Evolutionary conservation across 768 basidiomycete genomes (phyloP), one percentile per base, ranked within the genome.

Genomic region (Amanita subjunquillea): DNA sequence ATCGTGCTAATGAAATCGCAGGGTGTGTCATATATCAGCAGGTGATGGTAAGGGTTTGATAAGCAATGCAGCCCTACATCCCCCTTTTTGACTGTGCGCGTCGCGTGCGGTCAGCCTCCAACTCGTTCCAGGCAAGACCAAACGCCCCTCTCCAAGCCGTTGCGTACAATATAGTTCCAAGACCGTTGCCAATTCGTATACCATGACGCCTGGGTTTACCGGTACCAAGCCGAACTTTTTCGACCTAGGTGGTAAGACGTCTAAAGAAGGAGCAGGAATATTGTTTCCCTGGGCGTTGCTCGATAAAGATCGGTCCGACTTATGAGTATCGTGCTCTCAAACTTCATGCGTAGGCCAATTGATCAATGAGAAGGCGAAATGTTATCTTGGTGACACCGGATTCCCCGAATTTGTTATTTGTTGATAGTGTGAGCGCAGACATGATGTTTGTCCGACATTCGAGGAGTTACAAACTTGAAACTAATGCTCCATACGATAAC

Each of bases 101-200:
- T 17, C 17, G 17, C 17, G 17, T 17, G 17, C 17, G 17, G 17
- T 17, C 17, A 17, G 17, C 72, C 1, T 75, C 73, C 20, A 77
- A 74, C 59, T 50, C 62, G 0, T 51, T 53, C 40, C 69, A 70
- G 58, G 66, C 73, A 6, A 54, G 58, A 17, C 63, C 65, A 3
- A 57, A 68, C 27, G 58, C 65, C 2, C 12, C 38, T 22, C 54
- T 69, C 12, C 70, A 74, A 58, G 50, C 65, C 20, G 66, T 69
- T 25, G 74, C 73, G 6, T 87, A 86, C 61, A 85, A 85, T 58
- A 80, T 17, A 17, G 83, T 2, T 82, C 79, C 55, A 87, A 87
- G 67, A 83, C 79, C 0, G 86, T 85, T 6, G 79, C 78, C 0
- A 79, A 82, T 43, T 75, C 76, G 40, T 77, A 86, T 46, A 68